These are phyloP conservation scores for Astragalus membranaceus DNA, from an alignment of 306 rosid species.

Conservation along the genomic window DNA sequence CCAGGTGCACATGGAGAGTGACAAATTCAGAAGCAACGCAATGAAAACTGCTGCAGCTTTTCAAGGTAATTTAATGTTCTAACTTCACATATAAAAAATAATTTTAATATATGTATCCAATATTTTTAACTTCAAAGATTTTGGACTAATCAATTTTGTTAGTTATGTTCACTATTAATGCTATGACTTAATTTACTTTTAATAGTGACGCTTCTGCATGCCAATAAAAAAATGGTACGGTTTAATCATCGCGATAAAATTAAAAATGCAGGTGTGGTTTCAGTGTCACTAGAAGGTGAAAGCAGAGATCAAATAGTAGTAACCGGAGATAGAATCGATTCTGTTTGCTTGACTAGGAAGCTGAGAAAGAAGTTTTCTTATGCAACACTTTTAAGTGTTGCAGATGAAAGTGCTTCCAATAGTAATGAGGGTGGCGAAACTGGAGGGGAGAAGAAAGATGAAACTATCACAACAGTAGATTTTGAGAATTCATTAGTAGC, in stretches of 20 bases:
- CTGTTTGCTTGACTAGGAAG: slow-evolving; percentile 23
- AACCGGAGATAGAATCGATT: slow-evolving; percentile 21
- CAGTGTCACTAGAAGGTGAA: slow-evolving; percentile 26
- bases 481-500: background rate
- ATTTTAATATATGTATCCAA: too few relatives aligned
- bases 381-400: slow-evolving; percentile 19
- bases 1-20: slow-evolving; percentile 15
- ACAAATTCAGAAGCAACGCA: slow-evolving; percentile 28
- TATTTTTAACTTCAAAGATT: too few relatives aligned
- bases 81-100: too few relatives aligned
- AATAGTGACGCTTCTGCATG: too few relatives aligned
- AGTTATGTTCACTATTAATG: too few relatives aligned
- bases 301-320: slow-evolving; percentile 16
- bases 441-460: background rate
- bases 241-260: background rate
- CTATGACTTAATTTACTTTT: too few relatives aligned
- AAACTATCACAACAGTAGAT: background rate
- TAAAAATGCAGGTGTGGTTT: slow-evolving; percentile 11
- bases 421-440: background rate
- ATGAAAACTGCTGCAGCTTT: slow-evolving; percentile 19
- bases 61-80: background rate
- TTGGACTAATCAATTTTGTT: too few relatives aligned
- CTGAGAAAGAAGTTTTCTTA: slow-evolving; percentile 18
- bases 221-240: too few relatives aligned
- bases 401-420: background rate